Base-by-base conservation (phyloP, 176 grass and related monocot species). In the Phragmites australis region DNA sequence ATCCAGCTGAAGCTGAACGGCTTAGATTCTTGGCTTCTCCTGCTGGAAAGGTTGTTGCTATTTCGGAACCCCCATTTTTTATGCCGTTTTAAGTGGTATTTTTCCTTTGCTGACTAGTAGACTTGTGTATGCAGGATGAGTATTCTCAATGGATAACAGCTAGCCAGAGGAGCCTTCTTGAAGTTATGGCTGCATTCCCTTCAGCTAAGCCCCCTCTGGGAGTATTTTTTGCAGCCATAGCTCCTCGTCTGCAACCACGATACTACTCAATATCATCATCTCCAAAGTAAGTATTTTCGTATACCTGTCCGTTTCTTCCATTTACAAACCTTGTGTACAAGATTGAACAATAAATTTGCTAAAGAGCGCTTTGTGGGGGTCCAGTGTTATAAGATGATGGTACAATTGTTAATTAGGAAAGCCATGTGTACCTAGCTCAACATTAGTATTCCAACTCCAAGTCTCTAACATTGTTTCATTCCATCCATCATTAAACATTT, bases 251-350 rank as follows among this genome's bases (percentile, higher is more conserved):
- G 71, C 93, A 93, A 68, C 93, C 90, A 6, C 82, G 93, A 49
- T 97, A 83, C 50, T 97, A 97, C 67, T 97, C 93, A n/a, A 97
- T 97, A 81, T 97, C 93, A 32, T 97, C 93, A 58, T 97, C 93
- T 65, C 90, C 90, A 68, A 97, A 83, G 93, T 97, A 79, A 83
- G 47, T 47, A 55, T 58, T 69, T 57, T 65, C 14, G 2, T 31
- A n/a, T 66, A 30, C 42, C 18, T 57, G 53, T 22, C 7, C 7
- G 12, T 82, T 77, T 53, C 10, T 55, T 64, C 64, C 7, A 82
- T 64, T 27, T 72, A 2, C 26, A 37, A 14, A 15, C 2, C 13
- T 48, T 78, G 8, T 39, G 3, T 78, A 45, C 15, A 83, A 18
- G 46, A 47, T 78, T 78, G 25, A 70, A 14, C 62, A 27, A 13